These are phyloP conservation scores for Trichoderma simmonsii DNA, from an alignment of 2,329 filamentous ascomycete species.

Conservation along the genomic window DNA sequence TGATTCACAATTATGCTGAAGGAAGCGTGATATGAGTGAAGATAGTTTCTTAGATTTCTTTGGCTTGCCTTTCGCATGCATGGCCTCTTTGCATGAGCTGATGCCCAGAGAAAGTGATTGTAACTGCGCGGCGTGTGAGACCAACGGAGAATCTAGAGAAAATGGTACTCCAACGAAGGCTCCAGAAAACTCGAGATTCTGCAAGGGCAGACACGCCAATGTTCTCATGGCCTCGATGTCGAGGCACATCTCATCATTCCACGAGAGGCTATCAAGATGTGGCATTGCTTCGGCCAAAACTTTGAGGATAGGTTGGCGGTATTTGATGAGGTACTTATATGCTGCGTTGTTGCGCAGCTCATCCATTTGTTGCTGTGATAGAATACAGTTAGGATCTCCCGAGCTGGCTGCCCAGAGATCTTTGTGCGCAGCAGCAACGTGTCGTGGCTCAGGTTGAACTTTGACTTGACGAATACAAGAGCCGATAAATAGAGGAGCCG, in stretches of 20 bases:
- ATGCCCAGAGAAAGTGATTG: background rate
- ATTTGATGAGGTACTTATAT: background rate
- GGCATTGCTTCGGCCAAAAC: conserved; percentile 7
- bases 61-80: background rate
- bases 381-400: background rate
- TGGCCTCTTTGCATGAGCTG: background rate
- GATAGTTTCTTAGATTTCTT: background rate
- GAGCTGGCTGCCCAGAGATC: background rate
- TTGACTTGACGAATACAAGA: background rate
- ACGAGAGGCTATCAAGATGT: conserved; percentile 19
- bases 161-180: too few species aligned
- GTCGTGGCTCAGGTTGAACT: background rate
- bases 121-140: background rate
- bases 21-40: background rate
- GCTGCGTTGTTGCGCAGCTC: background rate
- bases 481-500: background rate
- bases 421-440: background rate
- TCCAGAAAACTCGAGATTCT: background rate
- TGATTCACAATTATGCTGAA: background rate
- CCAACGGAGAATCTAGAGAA: background rate
- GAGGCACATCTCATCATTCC: background rate
- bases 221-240: background rate
- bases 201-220: background rate
- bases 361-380: background rate
- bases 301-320: background rate